Evolutionary conservation across 345 rosid genomes (phyloP).

Genomic region (Euphorbia peplus): DNA sequence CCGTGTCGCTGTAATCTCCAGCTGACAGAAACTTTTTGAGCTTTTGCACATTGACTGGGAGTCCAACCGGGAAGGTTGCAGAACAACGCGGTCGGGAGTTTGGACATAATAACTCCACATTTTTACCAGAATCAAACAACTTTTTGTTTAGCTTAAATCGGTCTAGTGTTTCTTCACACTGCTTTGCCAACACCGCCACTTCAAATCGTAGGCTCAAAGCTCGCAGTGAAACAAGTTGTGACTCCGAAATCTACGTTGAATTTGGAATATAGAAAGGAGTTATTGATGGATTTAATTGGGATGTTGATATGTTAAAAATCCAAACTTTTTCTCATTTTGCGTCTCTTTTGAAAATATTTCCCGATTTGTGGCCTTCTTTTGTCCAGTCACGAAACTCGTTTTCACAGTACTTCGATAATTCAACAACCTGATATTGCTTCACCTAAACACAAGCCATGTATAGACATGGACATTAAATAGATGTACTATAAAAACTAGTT

Average conservation of each 20-base stretch:
- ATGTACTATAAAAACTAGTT: too few relatives aligned
- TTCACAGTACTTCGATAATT: too few relatives aligned
- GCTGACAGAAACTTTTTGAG: slow-evolving; percentile 45
- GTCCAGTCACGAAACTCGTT: too few relatives aligned
- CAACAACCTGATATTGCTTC: too few relatives aligned
- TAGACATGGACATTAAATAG: too few relatives aligned
- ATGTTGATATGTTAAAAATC: too few relatives aligned
- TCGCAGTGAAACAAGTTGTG: slow-evolving; percentile 57
- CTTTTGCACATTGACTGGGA: slow-evolving; percentile 61
- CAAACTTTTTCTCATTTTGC: too few relatives aligned
- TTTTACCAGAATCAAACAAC: slow-evolving; percentile 47
- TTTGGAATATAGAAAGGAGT: background rate
- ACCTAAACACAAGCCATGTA: too few relatives aligned
- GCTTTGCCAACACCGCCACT: slow-evolving; percentile 68
- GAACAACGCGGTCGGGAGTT: slow-evolving; percentile 41
- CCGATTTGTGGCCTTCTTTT: too few relatives aligned
- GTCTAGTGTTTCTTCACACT: slow-evolving; percentile 66
- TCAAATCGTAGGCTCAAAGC: slow-evolving; percentile 60
- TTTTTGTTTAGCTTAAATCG: slow-evolving; percentile 50
- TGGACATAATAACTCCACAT: slow-evolving; percentile 61
- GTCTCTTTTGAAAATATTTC: too few relatives aligned
- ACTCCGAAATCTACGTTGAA: slow-evolving; percentile 58
- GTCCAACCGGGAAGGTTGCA: slow-evolving; percentile 54
- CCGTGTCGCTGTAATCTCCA: slow-evolving; percentile 58
- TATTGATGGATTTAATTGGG: too few relatives aligned